Base-by-base conservation (phyloP, 441 rosid species). In the Theobroma grandiflorum region DNA sequence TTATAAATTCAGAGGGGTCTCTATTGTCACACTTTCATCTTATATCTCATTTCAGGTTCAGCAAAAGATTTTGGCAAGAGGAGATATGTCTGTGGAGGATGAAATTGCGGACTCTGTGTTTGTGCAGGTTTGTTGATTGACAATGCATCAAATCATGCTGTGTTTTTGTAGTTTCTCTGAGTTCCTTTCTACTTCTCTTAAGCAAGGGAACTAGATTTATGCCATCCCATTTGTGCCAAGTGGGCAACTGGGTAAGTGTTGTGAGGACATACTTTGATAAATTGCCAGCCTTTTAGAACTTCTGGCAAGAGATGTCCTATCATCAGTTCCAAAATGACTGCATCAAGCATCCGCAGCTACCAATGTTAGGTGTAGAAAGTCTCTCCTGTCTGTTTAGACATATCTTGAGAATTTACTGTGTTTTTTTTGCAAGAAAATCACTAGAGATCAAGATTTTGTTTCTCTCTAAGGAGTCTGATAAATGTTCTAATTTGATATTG, bases 81-180 rank as follows among this genome's bases (percentile, higher is more conserved):
- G 94, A 83, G 95, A 89, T 72, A 73, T 87, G 55, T 91, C 95
- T 0, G 89, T 76, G n/a, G 99, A 96, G 79, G 99, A 95, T 82
- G 97, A 93, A 87, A 96, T 96, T 43, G 97, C 97, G 1, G 98
- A 96, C 84, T 88, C 96, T 14, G 98, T 96, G 67, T 96, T 96
- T 64, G 83, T 95, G 82, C 96, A 96, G 98, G 99, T 90, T 62
- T 78, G 90, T 82, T 77, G 63, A 75, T 33, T 70, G 63, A 38
- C 0, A 57, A 38, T 38, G 38, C 31, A 66, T 14, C 11, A 12
- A n/a, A 10, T 14, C 66, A 16, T 50, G 26, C 7, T 52, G 0
- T 49, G 50, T 52, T 57, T 0, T 11, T 20, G 14, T 53, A 52
- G 52, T 42, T 2, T 61, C n/a, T 57, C 14, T 57, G 7, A 37